phyloP scores from a whole-genome alignment of 2,329 filamentous ascomycete genomes.

The Ophiostoma fasciatum region DNA sequence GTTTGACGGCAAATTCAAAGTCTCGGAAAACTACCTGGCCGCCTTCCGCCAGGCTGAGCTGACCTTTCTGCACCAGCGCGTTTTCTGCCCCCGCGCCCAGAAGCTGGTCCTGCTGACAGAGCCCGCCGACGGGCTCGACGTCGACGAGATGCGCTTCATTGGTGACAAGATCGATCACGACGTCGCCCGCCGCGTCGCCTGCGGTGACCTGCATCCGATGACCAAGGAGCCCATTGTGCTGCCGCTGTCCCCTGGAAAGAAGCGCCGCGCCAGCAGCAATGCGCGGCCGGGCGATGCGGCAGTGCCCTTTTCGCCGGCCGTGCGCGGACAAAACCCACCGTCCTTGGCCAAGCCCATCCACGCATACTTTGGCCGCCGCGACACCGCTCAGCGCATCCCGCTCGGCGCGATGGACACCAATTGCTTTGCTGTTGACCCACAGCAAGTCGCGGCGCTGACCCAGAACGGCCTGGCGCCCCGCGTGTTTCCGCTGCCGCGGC shows the following conservation, averaged over 20 bases:
- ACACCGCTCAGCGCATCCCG: conserved; percentile 28
- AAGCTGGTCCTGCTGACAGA: conserved; percentile 63
- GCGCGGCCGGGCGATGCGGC: conserved; percentile 15
- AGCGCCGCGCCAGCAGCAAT: conserved; percentile 20
- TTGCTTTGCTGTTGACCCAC: conserved; percentile 38
- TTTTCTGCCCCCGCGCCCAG: conserved; percentile 65
- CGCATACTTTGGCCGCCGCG: conserved; percentile 37
- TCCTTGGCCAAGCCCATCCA: conserved; percentile 34
- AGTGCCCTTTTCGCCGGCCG: conserved; percentile 7
- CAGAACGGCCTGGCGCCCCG: conserved; percentile 35
- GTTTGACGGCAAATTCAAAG: conserved; percentile 72
- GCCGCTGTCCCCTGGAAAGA: conserved; percentile 24
- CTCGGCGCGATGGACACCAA: conserved; percentile 50
- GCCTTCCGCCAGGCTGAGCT: conserved; percentile 75
- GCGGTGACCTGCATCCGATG: conserved; percentile 75
- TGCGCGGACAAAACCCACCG: neutral
- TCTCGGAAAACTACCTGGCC: conserved; percentile 69
- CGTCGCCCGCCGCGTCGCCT: conserved; percentile 59
- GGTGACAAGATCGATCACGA: conserved; percentile 56
- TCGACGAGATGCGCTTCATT: conserved; percentile 66
- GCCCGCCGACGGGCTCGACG: conserved; percentile 44
- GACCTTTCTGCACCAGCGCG: conserved; percentile 88
- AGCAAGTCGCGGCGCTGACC: conserved; percentile 32
- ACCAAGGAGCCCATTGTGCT: conserved; percentile 55
- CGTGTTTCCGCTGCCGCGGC: conserved; percentile 43